Base-by-base conservation (phyloP, 2,329 filamentous ascomycete species). In the Ceratocystis ficicola region DNA sequence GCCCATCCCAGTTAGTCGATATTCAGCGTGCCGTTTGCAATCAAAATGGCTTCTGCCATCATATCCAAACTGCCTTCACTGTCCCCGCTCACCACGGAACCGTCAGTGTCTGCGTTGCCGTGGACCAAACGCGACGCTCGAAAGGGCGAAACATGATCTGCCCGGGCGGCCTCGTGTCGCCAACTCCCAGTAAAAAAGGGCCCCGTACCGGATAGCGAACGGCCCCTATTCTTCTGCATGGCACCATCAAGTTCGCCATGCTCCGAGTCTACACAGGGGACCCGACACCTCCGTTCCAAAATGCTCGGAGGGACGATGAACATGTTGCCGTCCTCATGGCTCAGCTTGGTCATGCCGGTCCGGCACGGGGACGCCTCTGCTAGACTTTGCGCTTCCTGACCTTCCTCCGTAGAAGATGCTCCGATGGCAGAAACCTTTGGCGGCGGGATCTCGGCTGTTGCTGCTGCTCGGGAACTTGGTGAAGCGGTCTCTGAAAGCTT, bases 151-250 rank as follows among this genome's bases (percentile, higher is more conserved):
- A 67, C 55, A 28, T 59, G 62, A 15, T 52, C 66, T 22, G 60
- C 50, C 4, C 63, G 50, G n/a, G 66, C 30, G 20, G 66, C 22
- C 36, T 67, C 63, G 25, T 67, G 63, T 60, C 66, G 62, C 66
- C 66, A 67, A 63, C 66, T 67, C 6, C 66, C 63, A 5, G 63
- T 67, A 36, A 67, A 67, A 44, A 67, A 65, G 10, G 63, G 63
- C 8, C 63, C 66, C 20, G 66, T 67, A 12, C 59, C 62, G 17
- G 66, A 65, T n/a, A 59, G 41, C 41, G 66, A 57, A 28, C 66
- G 63, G 32, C 60, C 52, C 15, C 63, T 52, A 25, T 60, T 67
- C 36, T 62, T 61, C 12, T 25, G 57, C 32, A 52, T 41, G 7
- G 25, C 17, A 17, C 48, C 50, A n/a, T 65, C 44, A 12, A 63